Base-by-base conservation (phyloP, 495 filamentous ascomycete species). In the Talaromyces ruber region DNA sequence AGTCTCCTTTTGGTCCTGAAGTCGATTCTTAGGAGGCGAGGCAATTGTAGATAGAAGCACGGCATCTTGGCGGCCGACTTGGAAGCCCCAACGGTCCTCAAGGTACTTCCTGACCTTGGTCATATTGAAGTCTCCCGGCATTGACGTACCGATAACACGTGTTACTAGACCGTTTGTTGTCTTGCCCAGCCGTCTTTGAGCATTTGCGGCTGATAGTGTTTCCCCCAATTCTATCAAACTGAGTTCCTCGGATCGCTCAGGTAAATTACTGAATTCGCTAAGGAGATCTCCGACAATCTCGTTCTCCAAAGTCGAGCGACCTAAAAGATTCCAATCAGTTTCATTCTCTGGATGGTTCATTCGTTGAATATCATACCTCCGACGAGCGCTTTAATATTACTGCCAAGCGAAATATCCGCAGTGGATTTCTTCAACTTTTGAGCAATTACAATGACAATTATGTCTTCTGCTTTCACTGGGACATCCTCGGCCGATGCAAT, bases 121-220 rank as follows among this genome's bases (percentile, higher is more conserved):
- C 70, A 97, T 98, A 71, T 97, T 98, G 82, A 98, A 98, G 54
- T 94, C 95, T 68, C 92, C 95, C 30, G 94, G 95, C 94, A 98
- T 98, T 74, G 98, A 98, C 3, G 94, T 96, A 81, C 89, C 78
- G 79, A 92, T 39, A 39, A 39, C 34, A 39, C 34, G 34, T 16
- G 34, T 39, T 16, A 39, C 34, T 16, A 39, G 34, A 14, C 34
- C 14, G 16, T 39, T 39, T 39, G 34, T 39, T 16, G 34, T 39
- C 34, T 39, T 39, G 34, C 34, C 34, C 34, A 39, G 34, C 12
- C 34, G 12, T 39, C 34, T 39, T 39, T 39, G 34, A 39, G 34
- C 34, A 39, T 39, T 39, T 2, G 34, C 34, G 12, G 34, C 34
- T 16, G 34, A 16, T 4, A 39, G 34, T 2, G 34, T 39, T 39